These are phyloP conservation scores for Avicennia marina DNA, from an alignment of 257 asterid genomes.

Conservation along the genomic window DNA sequence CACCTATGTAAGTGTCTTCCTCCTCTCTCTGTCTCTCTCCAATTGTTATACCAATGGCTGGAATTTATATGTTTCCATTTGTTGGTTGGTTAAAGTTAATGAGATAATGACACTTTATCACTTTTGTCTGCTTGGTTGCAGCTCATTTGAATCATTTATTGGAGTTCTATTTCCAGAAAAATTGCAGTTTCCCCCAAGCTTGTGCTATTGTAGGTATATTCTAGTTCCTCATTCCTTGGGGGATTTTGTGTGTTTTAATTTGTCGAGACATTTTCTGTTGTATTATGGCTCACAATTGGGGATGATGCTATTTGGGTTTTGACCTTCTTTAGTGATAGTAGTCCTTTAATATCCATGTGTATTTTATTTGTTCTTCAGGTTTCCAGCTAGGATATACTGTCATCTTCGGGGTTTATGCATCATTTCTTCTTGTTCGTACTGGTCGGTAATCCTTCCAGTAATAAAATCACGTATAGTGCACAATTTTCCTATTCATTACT, in stretches of 20 bases:
- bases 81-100: too few relatives aligned
- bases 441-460: slow-evolving; percentile 40
- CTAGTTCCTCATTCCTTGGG: slow-evolving; percentile 15
- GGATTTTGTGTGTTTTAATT: neutral
- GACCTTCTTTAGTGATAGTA: neutral
- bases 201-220: slow-evolving; percentile 66
- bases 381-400: slow-evolving; percentile 94
- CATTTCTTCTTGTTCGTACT: slow-evolving; percentile 85
- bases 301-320: neutral
- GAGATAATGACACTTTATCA: too few relatives aligned
- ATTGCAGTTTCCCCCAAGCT: slow-evolving; percentile 59
- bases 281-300: too few relatives aligned
- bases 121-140: slow-evolving; percentile 37
- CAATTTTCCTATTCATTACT: neutral
- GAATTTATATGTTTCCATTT: neutral
- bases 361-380: slow-evolving; percentile 43
- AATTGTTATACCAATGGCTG: neutral
- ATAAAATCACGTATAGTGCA: slow-evolving; percentile 4
- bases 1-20: too few relatives aligned
- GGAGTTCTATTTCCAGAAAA: slow-evolving; percentile 59
- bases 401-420: slow-evolving; percentile 85
- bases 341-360: neutral
- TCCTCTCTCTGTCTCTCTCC: neutral
- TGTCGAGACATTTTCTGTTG: too few relatives aligned
- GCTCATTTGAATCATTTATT: slow-evolving; percentile 92